Conservation (phyloP, 768 basidiomycete species). For the Royoungia palumana region DNA sequence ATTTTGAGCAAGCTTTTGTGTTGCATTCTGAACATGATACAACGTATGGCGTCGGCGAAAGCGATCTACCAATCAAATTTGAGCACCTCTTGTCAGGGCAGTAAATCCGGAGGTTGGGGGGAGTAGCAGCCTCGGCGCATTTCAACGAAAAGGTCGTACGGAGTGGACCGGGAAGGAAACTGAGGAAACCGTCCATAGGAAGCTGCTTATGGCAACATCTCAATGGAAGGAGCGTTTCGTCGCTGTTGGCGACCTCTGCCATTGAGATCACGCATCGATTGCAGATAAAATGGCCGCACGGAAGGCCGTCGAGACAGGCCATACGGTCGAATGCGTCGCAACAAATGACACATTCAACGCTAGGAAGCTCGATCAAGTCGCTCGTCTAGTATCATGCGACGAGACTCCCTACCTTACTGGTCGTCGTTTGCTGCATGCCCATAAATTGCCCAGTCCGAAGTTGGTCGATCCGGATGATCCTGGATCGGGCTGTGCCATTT, state of each 20-base stretch:
- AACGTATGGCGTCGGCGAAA: slow-evolving; percentile 19
- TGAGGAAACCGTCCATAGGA: slow-evolving; percentile 25
- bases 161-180: slow-evolving; percentile 31
- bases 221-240: slow-evolving; percentile 51
- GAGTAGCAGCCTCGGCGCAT: slow-evolving; percentile 44
- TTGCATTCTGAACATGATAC: slow-evolving; percentile 42
- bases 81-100: slow-evolving; percentile 47
- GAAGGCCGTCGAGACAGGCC: slow-evolving; percentile 29
- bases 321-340: slow-evolving; percentile 27
- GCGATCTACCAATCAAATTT: slow-evolving; percentile 44
- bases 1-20: slow-evolving; percentile 41
- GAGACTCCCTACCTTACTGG: not conserved
- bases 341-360: slow-evolving; percentile 40
- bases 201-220: slow-evolving; percentile 47
- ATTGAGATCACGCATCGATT: slow-evolving; percentile 40
- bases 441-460: no score
- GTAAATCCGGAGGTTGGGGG: slow-evolving; percentile 46
- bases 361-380: not conserved
- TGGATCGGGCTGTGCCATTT: not conserved
- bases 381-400: no score
- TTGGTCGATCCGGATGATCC: not conserved
- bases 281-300: slow-evolving; percentile 50
- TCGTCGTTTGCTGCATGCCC: not conserved
- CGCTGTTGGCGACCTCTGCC: slow-evolving; percentile 39
- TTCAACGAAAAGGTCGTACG: slow-evolving; percentile 39